Percentiles rank a stretch among this genome's conserved stretches.
Evolutionary conservation across 1,139 yeast species (phyloP).

Genomic region (Pichia inconspicua): DNA sequence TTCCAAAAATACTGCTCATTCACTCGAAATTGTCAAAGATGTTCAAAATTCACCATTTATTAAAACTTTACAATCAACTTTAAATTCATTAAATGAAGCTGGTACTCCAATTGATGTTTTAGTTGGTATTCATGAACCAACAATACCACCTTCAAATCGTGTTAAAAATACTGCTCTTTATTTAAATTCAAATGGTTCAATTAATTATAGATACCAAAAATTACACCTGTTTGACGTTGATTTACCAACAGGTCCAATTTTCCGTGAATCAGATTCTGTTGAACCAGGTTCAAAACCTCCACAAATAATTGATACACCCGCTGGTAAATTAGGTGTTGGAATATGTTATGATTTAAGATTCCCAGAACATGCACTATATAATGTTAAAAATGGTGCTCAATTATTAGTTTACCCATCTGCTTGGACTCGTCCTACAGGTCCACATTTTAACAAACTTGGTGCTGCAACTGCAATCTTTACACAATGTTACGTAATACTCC

Average conservation of each 20-base stretch:
- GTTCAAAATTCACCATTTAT: conserved; percentile 46
- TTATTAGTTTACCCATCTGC: conserved; percentile 82
- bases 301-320: conserved; percentile 50
- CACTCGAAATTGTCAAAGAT: conserved; percentile 42
- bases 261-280: conserved; percentile 71
- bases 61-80: conserved; percentile 39
- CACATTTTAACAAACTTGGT: conserved; percentile 82
- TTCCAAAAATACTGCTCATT: conserved; percentile 53
- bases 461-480: conserved; percentile 81
- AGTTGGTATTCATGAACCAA: conserved; percentile 83
- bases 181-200: conserved; percentile 56
- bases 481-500: conserved; percentile 81
- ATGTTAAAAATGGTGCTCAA: conserved; percentile 69
- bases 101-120: conserved; percentile 38
- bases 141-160: conserved; percentile 10
- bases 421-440: conserved; percentile 87
- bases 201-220: conserved; percentile 68
- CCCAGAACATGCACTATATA: conserved; percentile 66
- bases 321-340: conserved; percentile 63
- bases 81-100: conserved; percentile 32
- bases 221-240: conserved; percentile 86
- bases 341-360: conserved; percentile 79
- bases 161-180: conserved; percentile 70
- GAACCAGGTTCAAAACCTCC: conserved; percentile 61
- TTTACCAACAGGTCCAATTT: conserved; percentile 63